phyloP scores from a whole-genome alignment of 768 basidiomycete genomes.

The Calocera cornea region DNA sequence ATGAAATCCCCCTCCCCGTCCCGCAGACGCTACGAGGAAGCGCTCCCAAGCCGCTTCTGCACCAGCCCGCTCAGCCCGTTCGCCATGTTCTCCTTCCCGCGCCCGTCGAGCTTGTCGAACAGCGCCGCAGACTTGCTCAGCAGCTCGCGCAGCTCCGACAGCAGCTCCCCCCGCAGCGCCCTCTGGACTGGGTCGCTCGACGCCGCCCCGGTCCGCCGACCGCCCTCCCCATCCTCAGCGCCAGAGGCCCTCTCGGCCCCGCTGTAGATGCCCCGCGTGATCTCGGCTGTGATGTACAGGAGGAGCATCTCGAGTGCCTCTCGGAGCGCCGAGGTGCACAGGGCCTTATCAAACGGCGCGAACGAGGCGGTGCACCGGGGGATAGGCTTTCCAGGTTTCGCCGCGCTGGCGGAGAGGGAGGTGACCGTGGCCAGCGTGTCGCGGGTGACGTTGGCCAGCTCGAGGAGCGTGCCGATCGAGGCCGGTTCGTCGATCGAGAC shows the following conservation, averaged over 20 bases:
- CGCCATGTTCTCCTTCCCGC: not conserved
- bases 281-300: conserved; percentile 1
- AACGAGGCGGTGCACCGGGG: conserved; percentile 9
- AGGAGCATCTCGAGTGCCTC: conserved; percentile 4
- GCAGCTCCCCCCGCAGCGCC: conserved; percentile 72
- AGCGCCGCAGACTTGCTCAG: conserved; percentile 52
- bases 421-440: conserved; percentile 60
- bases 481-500: conserved; percentile 70
- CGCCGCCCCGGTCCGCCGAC: conserved; percentile 31
- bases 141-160: conserved; percentile 51
- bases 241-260: not conserved
- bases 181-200: conserved; percentile 49
- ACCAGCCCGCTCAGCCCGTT: not conserved
- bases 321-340: conserved; percentile 11
- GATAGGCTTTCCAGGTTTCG: conserved; percentile 31
- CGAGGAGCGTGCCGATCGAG: conserved; percentile 76
- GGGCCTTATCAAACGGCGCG: conserved; percentile 19
- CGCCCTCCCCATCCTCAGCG: conserved; percentile 26
- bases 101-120: conserved; percentile 42
- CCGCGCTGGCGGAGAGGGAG: conserved; percentile 46
- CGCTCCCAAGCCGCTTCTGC: not conserved
- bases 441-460: conserved; percentile 62
- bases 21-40: not conserved
- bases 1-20: not conserved
- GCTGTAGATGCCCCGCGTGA: conserved; percentile 2